Conservation (phyloP, 306 rosid genomes). For the Hippophae tibetana region DNA sequence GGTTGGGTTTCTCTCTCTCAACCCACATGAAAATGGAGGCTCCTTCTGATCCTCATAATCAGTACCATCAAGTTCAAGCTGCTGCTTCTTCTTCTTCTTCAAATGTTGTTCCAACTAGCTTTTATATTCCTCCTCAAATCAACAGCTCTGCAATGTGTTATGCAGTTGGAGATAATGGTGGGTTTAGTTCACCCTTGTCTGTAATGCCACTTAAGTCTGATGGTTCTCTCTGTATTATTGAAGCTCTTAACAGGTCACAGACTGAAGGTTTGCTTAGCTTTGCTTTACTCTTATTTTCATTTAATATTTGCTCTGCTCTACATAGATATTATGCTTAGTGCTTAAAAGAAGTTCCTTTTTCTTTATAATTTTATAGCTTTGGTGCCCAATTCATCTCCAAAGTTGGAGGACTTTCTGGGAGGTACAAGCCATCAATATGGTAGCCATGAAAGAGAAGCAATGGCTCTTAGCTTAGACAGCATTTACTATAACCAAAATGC, state of each 20-base stretch:
- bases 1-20: slow-evolving; percentile 93
- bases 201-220: slow-evolving; percentile 92
- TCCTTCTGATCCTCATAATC: slow-evolving; percentile 26
- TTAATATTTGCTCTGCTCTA: background rate
- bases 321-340: background rate
- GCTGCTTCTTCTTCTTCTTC: slow-evolving; percentile 26
- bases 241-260: slow-evolving; percentile 66
- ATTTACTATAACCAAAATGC: slow-evolving; percentile 46
- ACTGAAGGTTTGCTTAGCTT: slow-evolving; percentile 39
- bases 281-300: background rate
- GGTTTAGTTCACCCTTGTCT: slow-evolving; percentile 49
- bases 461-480: slow-evolving; percentile 80
- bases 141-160: slow-evolving; percentile 39
- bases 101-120: slow-evolving; percentile 34
- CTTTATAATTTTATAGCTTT: slow-evolving; percentile 26
- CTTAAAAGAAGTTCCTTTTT: background rate
- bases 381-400: slow-evolving; percentile 67
- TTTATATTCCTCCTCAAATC: slow-evolving; percentile 35
- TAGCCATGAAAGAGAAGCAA: slow-evolving; percentile 58
- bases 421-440: slow-evolving; percentile 64
- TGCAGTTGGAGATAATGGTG: slow-evolving; percentile 35
- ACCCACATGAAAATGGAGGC: slow-evolving; percentile 89
- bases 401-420: slow-evolving; percentile 81
- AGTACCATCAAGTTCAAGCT: slow-evolving; percentile 29
- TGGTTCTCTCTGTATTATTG: slow-evolving; percentile 88